Percentiles rank a stretch among this genome's conserved stretches.
Conservation (phyloP, 768 basidiomycete genomes). For the Filobasidium wieringae region DNA sequence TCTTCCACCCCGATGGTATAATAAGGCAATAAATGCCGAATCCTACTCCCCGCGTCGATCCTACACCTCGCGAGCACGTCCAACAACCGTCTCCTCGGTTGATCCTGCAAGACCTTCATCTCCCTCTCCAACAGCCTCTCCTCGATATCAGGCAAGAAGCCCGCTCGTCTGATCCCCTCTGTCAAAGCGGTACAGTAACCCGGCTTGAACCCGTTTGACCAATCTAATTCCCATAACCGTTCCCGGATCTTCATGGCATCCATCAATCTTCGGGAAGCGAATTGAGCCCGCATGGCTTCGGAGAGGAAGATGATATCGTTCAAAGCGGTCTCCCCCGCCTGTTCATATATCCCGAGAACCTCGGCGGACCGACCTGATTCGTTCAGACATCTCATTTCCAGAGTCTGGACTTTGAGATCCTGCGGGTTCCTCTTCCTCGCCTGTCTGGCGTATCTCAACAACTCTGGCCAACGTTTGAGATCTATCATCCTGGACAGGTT, state of each 20-base stretch:
- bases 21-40: background rate
- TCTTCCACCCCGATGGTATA: background rate
- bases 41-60: background rate
- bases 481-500: background rate
- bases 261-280: background rate
- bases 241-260: background rate
- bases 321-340: background rate
- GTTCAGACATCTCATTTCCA: background rate
- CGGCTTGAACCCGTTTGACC: background rate
- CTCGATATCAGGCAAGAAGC: background rate
- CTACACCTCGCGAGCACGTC: background rate
- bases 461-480: background rate
- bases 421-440: background rate
- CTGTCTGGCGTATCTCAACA: background rate
- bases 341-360: background rate
- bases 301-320: background rate
- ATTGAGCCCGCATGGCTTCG: background rate
- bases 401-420: background rate
- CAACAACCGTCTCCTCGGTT: background rate
- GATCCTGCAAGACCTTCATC: background rate
- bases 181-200: background rate
- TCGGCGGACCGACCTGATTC: background rate
- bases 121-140: background rate
- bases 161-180: background rate
- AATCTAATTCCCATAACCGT: background rate